Evolutionary conservation across 108 stramenopile genomes (phyloP), one percentile per base, ranked within the genome.

Genomic region (Skeletonema grethae): DNA sequence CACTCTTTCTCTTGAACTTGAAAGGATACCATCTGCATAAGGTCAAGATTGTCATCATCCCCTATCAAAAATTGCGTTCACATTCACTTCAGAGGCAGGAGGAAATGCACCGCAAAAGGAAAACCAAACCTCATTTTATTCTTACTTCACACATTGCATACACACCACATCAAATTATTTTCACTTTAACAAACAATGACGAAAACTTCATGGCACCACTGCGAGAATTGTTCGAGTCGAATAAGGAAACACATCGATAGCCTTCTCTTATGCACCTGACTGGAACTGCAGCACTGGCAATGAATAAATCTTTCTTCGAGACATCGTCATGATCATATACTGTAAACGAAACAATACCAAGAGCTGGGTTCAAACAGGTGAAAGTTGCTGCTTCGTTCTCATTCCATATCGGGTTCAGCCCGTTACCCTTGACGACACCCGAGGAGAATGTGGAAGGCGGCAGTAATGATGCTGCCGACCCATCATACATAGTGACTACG

Each of bases 351-450:
- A 90, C 15, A 68, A 94, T 88, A n/a, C 88, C 89, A 30, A 90
- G 65, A 57, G 81, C 91, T 66, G 79, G 94, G 70, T 76, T 84
- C 28, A 69, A 61, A 29, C 79, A 90, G 30, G 75, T 65, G 70
- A 95, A 95, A 1, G 36, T 66, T 59, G 53, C 80, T 45, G 66
- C 74, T 25, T 85, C 86, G 1, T 74, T 50, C 34, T 91, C 89
- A 61, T 93, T 84, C 88, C 91, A 97, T 11, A 96, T 78, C n/a
- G 98, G 98, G 82, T 96, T 96, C 63, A 96, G 76, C 30, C 96
- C 95, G 73, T 97, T 97, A 41, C 84, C 88, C 43, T 82, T 62
- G n/a, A 93, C 80, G 11, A 76, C 70, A 7, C 76, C 61, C 28
- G 94, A 96, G 11, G 53, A 34, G 57, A 70, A 64, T 36, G 69